A percentile compares a stretch with the other conserved stretches of the same genome.
Evolutionary conservation across 805 yeast genomes (phyloP).

Genomic region (Grigorovia jiainica): DNA sequence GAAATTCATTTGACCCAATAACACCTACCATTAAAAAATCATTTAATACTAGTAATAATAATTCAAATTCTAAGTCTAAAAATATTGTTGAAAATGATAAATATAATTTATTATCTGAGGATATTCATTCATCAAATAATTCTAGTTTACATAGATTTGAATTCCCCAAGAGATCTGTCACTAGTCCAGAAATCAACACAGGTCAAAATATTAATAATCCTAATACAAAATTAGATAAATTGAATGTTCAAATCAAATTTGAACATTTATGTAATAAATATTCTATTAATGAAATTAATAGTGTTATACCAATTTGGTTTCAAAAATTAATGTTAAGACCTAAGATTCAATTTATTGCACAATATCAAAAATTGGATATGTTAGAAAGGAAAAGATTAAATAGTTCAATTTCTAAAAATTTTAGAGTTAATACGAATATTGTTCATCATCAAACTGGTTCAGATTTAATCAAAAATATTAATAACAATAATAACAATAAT

Average conservation of each 20-base stretch:
- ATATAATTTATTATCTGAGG: background rate
- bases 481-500: slow-evolving; percentile 1
- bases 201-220: background rate
- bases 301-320: slow-evolving; percentile 49
- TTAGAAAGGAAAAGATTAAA: slow-evolving; percentile 62
- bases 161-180: slow-evolving; percentile 10
- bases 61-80: background rate
- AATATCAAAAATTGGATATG: slow-evolving; percentile 58
- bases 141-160: slow-evolving; percentile 7
- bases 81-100: background rate
- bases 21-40: background rate
- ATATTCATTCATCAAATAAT: background rate
- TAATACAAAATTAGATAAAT: slow-evolving; percentile 11
- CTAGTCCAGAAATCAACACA: background rate
- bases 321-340: slow-evolving; percentile 19
- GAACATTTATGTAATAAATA: slow-evolving; percentile 9
- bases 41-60: too few species aligned
- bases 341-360: slow-evolving; percentile 30
- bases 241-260: slow-evolving; percentile 20
- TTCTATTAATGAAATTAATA: slow-evolving; percentile 11
- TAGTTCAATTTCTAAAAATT: slow-evolving; percentile 9
- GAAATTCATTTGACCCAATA: background rate
- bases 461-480: slow-evolving; percentile 1
- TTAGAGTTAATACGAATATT: background rate
- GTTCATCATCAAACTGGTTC: slow-evolving; percentile 4